phyloP scores from a whole-genome alignment of 2,329 filamentous ascomycete genomes.

The Colletotrichum cuscutae region DNA sequence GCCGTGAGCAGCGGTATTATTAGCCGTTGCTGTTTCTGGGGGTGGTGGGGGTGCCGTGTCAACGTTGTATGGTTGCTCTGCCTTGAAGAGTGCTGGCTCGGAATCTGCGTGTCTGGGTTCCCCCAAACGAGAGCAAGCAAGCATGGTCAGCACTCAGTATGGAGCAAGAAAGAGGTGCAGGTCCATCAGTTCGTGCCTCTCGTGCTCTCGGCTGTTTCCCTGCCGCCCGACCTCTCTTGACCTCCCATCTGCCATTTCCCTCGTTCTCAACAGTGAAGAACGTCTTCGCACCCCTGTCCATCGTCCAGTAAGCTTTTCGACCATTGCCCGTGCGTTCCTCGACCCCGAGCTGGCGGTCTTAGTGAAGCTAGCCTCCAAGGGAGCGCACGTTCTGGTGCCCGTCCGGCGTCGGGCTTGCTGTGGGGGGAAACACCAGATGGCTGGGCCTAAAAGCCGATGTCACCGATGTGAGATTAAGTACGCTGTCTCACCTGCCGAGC shows the following conservation, averaged over 20 bases:
- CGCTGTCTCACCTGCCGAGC: not conserved
- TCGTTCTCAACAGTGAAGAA: not conserved
- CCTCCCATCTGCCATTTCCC: constrained; percentile 1
- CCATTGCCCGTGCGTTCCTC: constrained; percentile 28
- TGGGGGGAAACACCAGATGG: constrained; percentile 28
- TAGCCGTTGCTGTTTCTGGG: constrained; percentile 7
- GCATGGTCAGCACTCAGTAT: not conserved
- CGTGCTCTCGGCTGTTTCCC: constrained; percentile 21
- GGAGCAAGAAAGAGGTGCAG: not conserved
- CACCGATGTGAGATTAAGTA: constrained; percentile 2
- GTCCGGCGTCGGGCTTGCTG: constrained; percentile 28
- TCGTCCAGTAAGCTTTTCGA: constrained; percentile 25
- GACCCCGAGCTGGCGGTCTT: constrained; percentile 1
- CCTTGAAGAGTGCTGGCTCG: constrained; percentile 4
- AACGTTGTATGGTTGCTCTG: constrained; percentile 6
- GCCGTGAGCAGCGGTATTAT: constrained; percentile 9
- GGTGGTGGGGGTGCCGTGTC: constrained; percentile 6
- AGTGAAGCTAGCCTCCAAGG: constrained; percentile 15
- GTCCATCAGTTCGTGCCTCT: not conserved
- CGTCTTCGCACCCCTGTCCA: constrained; percentile 10
- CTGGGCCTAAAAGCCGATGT: constrained; percentile 7
- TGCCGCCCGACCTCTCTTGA: constrained; percentile 20
- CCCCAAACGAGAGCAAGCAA: not conserved
- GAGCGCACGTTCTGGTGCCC: constrained; percentile 31
- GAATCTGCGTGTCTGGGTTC: constrained; percentile 31